Conservation (phyloP, 2,329 filamentous ascomycete species). For the Fusarium sp. region DNA sequence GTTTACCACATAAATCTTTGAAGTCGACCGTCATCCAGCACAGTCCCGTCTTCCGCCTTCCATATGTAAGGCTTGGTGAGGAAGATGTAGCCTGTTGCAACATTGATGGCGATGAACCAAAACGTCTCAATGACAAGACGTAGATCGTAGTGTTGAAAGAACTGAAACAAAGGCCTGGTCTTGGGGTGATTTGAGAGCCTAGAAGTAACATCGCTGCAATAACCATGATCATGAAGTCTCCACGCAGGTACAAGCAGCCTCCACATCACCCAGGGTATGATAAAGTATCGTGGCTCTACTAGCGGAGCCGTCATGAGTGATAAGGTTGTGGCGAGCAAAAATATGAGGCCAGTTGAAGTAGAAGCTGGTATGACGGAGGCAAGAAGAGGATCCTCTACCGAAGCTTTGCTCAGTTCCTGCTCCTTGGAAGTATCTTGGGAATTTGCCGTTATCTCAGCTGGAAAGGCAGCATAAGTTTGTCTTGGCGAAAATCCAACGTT, state of each 20-base stretch:
- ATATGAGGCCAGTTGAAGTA: slow-evolving; percentile 64
- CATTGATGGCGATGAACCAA: slow-evolving; percentile 76
- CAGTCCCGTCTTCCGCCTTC: slow-evolving; percentile 60
- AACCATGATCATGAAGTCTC: slow-evolving; percentile 40
- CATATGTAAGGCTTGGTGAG: slow-evolving; percentile 74
- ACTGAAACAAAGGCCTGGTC: background rate
- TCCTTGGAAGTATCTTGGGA: slow-evolving; percentile 5
- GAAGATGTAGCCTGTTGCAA: slow-evolving; percentile 76
- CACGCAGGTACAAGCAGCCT: slow-evolving; percentile 76
- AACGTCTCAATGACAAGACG: slow-evolving; percentile 68
- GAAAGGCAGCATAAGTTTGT: slow-evolving; percentile 21
- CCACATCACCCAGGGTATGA: slow-evolving; percentile 95
- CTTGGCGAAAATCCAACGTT: background rate
- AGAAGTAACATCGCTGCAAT: background rate
- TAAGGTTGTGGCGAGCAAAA: slow-evolving; percentile 75
- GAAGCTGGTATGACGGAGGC: slow-evolving; percentile 47
- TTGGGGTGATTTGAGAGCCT: background rate
- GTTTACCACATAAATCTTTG: slow-evolving; percentile 85
- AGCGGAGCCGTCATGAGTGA: slow-evolving; percentile 89
- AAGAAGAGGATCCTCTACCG: slow-evolving; percentile 41
- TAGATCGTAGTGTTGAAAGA: slow-evolving; percentile 51
- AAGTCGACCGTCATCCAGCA: slow-evolving; percentile 64
- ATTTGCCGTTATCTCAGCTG: background rate
- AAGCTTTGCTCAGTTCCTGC: slow-evolving; percentile 18
- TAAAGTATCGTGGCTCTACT: slow-evolving; percentile 96